Conservation (phyloP, 495 filamentous ascomycete genomes). For the Penicillium robsamsonii region DNA sequence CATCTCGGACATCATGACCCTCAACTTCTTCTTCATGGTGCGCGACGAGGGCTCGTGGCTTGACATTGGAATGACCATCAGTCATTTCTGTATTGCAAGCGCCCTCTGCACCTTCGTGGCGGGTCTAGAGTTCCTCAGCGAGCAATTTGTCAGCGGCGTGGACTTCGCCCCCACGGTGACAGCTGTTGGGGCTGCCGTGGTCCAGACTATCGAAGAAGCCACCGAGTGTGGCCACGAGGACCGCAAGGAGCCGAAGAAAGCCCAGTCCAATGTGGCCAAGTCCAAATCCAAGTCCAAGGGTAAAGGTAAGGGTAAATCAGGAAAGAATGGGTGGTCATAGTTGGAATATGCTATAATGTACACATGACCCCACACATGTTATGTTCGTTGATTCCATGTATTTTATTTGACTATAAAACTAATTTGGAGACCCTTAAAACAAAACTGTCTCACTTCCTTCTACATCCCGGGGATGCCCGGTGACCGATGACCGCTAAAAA, state of each 20-base stretch:
- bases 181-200: constrained; percentile 17
- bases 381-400: constrained; percentile 10
- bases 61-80: constrained; percentile 95
- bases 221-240: constrained; percentile 24
- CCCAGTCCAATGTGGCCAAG: constrained; percentile 3
- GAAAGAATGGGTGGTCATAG: constrained; percentile 14
- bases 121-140: constrained; percentile 79
- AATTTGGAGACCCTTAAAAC: not conserved
- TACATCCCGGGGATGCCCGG: not conserved
- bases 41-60: constrained; percentile 95
- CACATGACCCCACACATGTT: not conserved
- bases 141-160: constrained; percentile 77
- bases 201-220: constrained; percentile 18
- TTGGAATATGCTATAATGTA: not conserved
- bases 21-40: constrained; percentile 98
- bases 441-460: too few relatives aligned
- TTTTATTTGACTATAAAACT: not conserved
- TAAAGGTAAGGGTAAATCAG: constrained; percentile 14
- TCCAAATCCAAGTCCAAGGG: constrained; percentile 8
- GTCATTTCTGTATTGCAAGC: constrained; percentile 90
- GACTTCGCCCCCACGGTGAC: constrained; percentile 53
- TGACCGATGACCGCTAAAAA: too few relatives aligned
- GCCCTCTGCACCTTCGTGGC: constrained; percentile 88
- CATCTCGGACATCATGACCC: constrained; percentile 84
- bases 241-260: constrained; percentile 1